Percentiles rank a stretch among this genome's conserved stretches.
phyloP scores from a whole-genome alignment of 352 stramenopile species.

The Globisporangium emineosum region DNA sequence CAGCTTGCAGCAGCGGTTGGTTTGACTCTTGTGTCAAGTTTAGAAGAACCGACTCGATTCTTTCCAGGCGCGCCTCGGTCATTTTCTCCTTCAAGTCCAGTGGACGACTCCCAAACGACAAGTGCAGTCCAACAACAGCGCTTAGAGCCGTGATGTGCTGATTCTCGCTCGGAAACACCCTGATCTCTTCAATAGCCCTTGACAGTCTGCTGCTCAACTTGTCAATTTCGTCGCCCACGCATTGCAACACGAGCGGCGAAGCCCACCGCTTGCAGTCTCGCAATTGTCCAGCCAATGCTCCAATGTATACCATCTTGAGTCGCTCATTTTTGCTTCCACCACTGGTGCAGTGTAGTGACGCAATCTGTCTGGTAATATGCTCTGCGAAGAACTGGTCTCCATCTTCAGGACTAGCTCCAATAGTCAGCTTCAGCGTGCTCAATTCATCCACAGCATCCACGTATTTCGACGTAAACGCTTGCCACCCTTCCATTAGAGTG shows the following conservation, averaged over 20 bases:
- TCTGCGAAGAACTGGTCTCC: conserved; percentile 40
- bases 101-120: conserved; percentile 28
- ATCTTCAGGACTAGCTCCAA: conserved; percentile 35
- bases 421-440: conserved; percentile 39
- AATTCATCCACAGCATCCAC: conserved; percentile 31
- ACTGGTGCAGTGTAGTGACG: conserved; percentile 10
- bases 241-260: conserved; percentile 23
- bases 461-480: conserved; percentile 43
- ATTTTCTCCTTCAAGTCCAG: conserved; percentile 22
- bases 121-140: conserved; percentile 30
- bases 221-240: conserved; percentile 23
- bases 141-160: conserved; percentile 20
- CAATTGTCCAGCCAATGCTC: conserved; percentile 34
- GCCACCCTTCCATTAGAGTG: conserved; percentile 39
- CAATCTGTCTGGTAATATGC: conserved; percentile 19
- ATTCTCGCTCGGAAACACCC: conserved; percentile 30
- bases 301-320: conserved; percentile 26
- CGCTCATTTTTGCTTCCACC: conserved; percentile 19
- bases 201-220: conserved; percentile 23
- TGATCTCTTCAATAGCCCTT: conserved; percentile 33
- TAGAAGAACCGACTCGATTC: conserved; percentile 26
- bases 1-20: conserved; percentile 21
- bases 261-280: conserved; percentile 38
- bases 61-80: conserved; percentile 20
- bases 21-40: conserved; percentile 15